Evolutionary conservation across 2,329 filamentous ascomycete genomes (phyloP), one percentile per base, ranked within the genome.

Genomic region (Dothideomycetidae sp.): DNA sequence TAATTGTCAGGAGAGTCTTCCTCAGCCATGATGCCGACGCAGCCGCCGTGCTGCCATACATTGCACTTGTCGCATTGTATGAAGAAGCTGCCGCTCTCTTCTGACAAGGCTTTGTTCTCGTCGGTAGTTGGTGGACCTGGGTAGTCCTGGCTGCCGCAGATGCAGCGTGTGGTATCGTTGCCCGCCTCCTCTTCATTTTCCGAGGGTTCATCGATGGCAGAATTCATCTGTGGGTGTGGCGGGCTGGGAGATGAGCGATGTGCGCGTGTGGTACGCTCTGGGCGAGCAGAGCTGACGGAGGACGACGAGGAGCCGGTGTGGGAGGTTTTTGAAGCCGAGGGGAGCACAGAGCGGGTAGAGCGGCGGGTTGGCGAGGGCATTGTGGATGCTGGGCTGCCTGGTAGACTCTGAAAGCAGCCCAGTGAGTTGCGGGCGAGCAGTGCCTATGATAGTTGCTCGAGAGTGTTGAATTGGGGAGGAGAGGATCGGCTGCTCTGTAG

Each of bases 1-100:
- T 98, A 98, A 59, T 96, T 86, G 38, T 96, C 88, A 7, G 90
- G 90, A 47, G 83, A 88, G 56, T 81, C 78, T 48, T 82, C 79
- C 59, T 93, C 88, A 48, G 90, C 90, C 64, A 93, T 85, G 53
- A 98, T 93, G 43, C 90, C 88, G 42, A 98, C 88, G 54, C 90
- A 98, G 43, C 86, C 88, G 51, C 90, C 90, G 57, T 98, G 90
- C 58, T 98, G 90, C 90, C 88, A 98, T 45, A 96, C 90, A 57
- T 93, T 92, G 67, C 90, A 98, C 46, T 82, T 70, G 61, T 96
- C 90, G 70, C 90, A 98, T 65, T 96, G 88, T 48, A 98, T 86
- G 61, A 94, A 98, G 60, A 96, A 80, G 36, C 86, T 88, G 31
- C 88, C 90, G 47, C 88, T 71, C 47, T 96, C 88, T 52, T 93